Evolutionary conservation across 345 rosid genomes (phyloP), one percentile per base, ranked within the genome.

Genomic region (Eucalyptus tenuipes): DNA sequence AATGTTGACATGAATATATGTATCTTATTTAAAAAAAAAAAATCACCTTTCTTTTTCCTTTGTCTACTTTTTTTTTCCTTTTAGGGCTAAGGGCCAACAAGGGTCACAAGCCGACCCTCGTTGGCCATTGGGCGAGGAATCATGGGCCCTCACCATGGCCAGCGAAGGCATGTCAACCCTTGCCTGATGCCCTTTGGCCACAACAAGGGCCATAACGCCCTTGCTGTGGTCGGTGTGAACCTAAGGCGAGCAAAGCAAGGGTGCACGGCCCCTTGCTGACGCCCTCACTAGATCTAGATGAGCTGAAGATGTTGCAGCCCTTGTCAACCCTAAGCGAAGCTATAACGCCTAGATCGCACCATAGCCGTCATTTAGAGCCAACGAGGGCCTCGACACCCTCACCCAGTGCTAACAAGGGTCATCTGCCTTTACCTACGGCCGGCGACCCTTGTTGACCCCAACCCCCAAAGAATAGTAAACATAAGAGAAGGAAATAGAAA

Each of bases 321-420:
- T 55, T 25, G 4, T 55, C 6, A 3, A 6, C 61, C 61, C 61
- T 22, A 24, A 6, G 61, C 1, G 0, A 55, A 5, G 27, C 2
- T 55, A 0, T 25, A 55, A 55, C 6, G 0, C 29, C 13, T 24
- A 24, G 29, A 55, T 55, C 5, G 29, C 13, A 0, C 20, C 25
- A 20, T 22, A 18, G 25, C 29, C 29, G 29, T 55, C 6, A 0
- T 25, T 25, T 1, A 55, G 0, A 55, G 29, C 13, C 13, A 55
- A 25, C 3, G 1, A 9, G 29, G 13, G 13, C 29, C 27, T 22
- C 2, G 3, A 55, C 1, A 1, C 0, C 6, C 0, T 55, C 29
- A 55, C 61, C 61, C 0, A 22, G 0, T 24, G 29, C 29, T 18
- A 9, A 9, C 1, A 24, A 55, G 29, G 3, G 61, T 55, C 27